Base-by-base conservation (phyloP, 371 early-diverging fungal species). In the Zopfochytrium polystomum region DNA sequence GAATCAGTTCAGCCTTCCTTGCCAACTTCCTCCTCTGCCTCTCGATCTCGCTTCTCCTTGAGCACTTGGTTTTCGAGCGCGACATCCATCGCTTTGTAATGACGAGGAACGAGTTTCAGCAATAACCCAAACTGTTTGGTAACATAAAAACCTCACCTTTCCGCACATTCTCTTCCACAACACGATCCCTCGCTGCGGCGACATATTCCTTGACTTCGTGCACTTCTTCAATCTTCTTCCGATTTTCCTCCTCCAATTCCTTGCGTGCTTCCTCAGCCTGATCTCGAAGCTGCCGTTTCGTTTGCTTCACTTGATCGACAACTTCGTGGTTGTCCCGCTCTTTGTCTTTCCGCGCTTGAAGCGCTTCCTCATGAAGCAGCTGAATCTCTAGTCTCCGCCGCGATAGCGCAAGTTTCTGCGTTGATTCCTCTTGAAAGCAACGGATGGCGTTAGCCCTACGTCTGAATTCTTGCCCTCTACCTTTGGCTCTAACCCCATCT, bases 341-440 rank as follows among this genome's bases (percentile, higher is more conserved):
- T 44, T 63, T 65, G 0, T 67, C 73, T 46, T 71, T 62, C 20
- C 65, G 66, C 4, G 80, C 74, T 27, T 63, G 62, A 44, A 65
- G 66, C 15, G 76, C 68, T 1, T 79, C 77, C 67, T 79, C 80
- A 42, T 77, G 80, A 3, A 66, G 31, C 18, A 79, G 67, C 47
- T 77, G 77, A 23, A 79, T 68, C 54, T 77, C 70, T 1, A 79
- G 68, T 9, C 71, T 43, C 49, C 72, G 58, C 22, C 66, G 60
- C 53, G 76, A 75, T 29, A 67, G 43, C 46, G 74, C 75, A 1
- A 74, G 11, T 26, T 44, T 23, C 79, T 76, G 55, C 43, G 25
- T 47, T 3, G 23, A 47, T 52, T 33, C 11, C 7, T 34, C 0
- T 2, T 60, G 13, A 11, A n/a, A n/a, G n/a, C n/a, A n/a, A n/a